Evolutionary conservation across 805 yeast genomes (phyloP).

Genomic region (Lachancea nothofagi): DNA sequence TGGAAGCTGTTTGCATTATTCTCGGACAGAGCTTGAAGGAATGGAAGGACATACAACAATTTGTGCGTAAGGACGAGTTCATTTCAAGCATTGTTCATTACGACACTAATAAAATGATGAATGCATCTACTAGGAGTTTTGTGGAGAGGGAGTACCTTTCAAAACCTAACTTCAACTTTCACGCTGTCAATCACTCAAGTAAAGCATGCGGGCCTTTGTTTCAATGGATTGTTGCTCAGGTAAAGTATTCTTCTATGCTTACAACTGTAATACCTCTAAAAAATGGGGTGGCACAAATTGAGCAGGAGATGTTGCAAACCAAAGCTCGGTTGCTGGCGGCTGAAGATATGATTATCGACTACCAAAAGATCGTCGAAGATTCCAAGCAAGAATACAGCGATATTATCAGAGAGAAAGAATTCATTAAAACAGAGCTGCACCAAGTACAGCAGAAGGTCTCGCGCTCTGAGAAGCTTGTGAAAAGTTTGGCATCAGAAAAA

Average conservation of each 20-base stretch:
- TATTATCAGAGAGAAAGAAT: constrained; percentile 74
- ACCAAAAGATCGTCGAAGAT: constrained; percentile 59
- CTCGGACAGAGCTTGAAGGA: constrained; percentile 58
- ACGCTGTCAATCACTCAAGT: constrained; percentile 79
- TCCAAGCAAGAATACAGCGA: constrained; percentile 66
- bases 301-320: constrained; percentile 54
- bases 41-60: constrained; percentile 81
- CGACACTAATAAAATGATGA: constrained; percentile 55
- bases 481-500: constrained; percentile 60
- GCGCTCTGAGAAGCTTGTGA: constrained; percentile 58
- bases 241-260: constrained; percentile 66
- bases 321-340: constrained; percentile 68
- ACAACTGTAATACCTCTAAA: constrained; percentile 70
- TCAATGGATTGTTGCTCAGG: constrained; percentile 86
- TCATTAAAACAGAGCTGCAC: constrained; percentile 64
- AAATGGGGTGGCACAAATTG: constrained; percentile 56
- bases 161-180: constrained; percentile 59
- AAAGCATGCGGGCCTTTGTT: constrained; percentile 91
- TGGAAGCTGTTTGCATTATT: constrained; percentile 84
- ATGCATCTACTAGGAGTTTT: constrained; percentile 43
- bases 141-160: constrained; percentile 60
- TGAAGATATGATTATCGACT: constrained; percentile 72
- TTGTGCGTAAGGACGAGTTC: constrained; percentile 83
- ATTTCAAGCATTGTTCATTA: constrained; percentile 75
- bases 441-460: constrained; percentile 53